Base-by-base conservation (phyloP, 176 grass and related monocot species). In the Thalia dealbata region DNA sequence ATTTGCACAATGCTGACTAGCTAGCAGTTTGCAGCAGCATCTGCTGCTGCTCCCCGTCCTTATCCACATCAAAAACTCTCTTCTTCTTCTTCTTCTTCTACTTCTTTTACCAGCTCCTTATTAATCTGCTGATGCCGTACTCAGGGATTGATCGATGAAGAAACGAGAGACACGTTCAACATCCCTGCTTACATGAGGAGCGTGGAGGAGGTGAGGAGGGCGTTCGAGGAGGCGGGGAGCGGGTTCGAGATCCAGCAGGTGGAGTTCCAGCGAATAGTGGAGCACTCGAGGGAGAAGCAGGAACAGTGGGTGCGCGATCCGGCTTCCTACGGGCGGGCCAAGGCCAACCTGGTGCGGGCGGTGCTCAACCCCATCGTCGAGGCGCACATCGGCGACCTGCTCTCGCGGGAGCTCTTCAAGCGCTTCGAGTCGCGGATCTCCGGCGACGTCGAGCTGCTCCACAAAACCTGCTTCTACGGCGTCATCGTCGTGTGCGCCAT, bases 141-240 rank as follows among this genome's bases (percentile, higher is more conserved):
- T 15, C 54, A 83, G 82, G 82, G 82, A 51, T 42, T 84, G 16
- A 41, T 80, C 4, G 72, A 70, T 1, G 8, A 21, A 21, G 82
- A 76, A 8, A 64, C 28, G 23, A 69, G 78, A 46, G 82, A 80
- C 77, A 64, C 11, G 63, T 84, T 84, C 71, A 72, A 80, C 64
- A 70, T 80, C 22, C 82, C 82, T 1, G 6, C 72, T 14, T 80
- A 84, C 67, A 75, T 75, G 6, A 50, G 73, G 45, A 84, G 73
- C 6, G 22, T 42, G 0, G 72, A 84, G 3, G 82, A 84, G 63
- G 60, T 84, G 27, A 68, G 35, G 71, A 30, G 67, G 10, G 72
- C 56, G 18, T 68, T 76, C 32, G 45, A 48, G 3, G 82, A 76
- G 1, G 27, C 10, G 0, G 46, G 44, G 14, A 52, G 50, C 15